Percentiles rank a stretch among this genome's conserved stretches.
Evolutionary conservation across 148 eudicot genomes (phyloP).

Genomic region (Dianthus caryophyllus): DNA sequence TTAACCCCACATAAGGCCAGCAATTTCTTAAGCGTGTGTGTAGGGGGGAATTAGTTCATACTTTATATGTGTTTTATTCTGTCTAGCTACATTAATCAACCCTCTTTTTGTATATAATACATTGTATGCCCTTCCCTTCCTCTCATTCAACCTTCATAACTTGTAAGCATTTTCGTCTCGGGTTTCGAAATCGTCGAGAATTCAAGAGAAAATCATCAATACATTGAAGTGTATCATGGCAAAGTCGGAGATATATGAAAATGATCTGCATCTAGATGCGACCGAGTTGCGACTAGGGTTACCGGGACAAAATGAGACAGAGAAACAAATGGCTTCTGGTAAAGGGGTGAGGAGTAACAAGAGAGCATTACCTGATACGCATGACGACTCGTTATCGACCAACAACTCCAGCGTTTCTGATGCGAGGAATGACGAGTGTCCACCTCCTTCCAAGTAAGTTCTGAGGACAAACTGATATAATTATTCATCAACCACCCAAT

Average conservation of each 20-base stretch:
- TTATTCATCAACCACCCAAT: neutral
- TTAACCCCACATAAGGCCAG: slow-evolving; percentile 26
- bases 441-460: slow-evolving; percentile 67
- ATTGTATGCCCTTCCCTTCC: slow-evolving; percentile 18
- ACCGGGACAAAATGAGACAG: slow-evolving; percentile 43
- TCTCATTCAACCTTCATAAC: slow-evolving; percentile 23
- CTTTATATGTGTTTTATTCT: slow-evolving; percentile 40
- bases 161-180: slow-evolving; percentile 14
- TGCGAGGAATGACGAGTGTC: slow-evolving; percentile 27
- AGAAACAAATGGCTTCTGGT: slow-evolving; percentile 16
- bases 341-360: slow-evolving; percentile 26
- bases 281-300: slow-evolving; percentile 66
- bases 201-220: slow-evolving; percentile 1
- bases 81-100: slow-evolving; percentile 21
- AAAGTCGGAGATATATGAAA: slow-evolving; percentile 25
- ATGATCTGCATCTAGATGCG: slow-evolving; percentile 43
- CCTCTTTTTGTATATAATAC: slow-evolving; percentile 18
- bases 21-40: slow-evolving; percentile 17
- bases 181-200: slow-evolving; percentile 12
- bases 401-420: slow-evolving; percentile 29
- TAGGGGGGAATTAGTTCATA: slow-evolving; percentile 28
- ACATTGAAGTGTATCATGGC: slow-evolving; percentile 26
- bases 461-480: neutral
- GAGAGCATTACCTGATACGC: slow-evolving; percentile 37
- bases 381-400: slow-evolving; percentile 30